A percentile compares a stretch with the other conserved stretches of the same genome.
Conservation (phyloP, 768 basidiomycete species). For the Macrolepiota dolichaula region DNA sequence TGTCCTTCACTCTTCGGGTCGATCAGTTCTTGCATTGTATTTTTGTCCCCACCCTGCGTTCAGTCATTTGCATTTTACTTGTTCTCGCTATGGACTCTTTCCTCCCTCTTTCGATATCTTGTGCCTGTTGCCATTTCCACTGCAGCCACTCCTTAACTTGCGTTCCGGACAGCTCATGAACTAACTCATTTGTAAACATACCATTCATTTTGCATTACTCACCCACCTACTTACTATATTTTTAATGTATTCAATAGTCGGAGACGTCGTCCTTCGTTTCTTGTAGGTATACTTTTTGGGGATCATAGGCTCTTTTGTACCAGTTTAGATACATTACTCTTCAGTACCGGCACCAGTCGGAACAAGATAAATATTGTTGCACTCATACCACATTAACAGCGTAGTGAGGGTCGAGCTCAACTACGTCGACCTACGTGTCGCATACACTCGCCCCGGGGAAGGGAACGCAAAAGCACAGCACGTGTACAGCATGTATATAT, state of each 20-base stretch:
- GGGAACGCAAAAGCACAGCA: background rate
- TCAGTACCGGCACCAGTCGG: too few relatives aligned
- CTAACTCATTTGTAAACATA: background rate
- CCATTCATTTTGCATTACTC: background rate
- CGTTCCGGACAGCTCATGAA: background rate
- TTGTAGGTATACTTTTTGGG: background rate
- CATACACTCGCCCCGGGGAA: background rate
- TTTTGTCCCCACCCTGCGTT: background rate
- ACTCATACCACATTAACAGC: too few relatives aligned
- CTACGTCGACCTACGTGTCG: background rate
- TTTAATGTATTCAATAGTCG: background rate
- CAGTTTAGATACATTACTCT: too few relatives aligned
- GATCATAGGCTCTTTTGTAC: too few relatives aligned
- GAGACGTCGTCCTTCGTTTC: background rate
- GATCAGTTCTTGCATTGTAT: background rate
- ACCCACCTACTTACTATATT: background rate
- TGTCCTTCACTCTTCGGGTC: background rate
- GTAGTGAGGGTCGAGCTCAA: too few relatives aligned
- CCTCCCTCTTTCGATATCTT: background rate
- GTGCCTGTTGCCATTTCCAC: background rate
- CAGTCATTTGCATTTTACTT: background rate
- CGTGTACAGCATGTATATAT: background rate
- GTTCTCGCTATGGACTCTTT: background rate
- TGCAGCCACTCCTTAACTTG: background rate
- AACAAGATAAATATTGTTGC: too few relatives aligned